phyloP scores from a whole-genome alignment of 1,284 basidiomycete genomes.

The Rhodotorula sp. region DNA sequence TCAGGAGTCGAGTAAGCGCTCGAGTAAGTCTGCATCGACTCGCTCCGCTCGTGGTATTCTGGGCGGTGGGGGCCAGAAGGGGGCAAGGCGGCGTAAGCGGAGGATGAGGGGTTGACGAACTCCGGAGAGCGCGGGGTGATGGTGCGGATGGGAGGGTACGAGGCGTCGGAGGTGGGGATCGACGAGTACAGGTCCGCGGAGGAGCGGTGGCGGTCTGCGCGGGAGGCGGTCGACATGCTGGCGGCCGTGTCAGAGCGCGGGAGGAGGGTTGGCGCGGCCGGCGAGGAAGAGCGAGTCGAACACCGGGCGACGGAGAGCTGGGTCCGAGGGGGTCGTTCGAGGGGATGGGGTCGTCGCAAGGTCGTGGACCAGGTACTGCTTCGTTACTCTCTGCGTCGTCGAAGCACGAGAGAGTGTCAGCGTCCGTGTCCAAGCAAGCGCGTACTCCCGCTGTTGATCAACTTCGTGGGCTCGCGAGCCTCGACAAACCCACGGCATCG shows the following conservation, averaged over 20 bases:
- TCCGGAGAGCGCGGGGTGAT: constrained; percentile 16
- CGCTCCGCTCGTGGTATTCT: not conserved
- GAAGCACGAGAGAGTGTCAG: no score
- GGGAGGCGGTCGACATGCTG: not conserved
- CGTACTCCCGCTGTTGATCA: no score
- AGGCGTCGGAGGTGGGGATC: constrained; percentile 21
- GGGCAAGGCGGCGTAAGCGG: not conserved
- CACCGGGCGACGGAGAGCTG: no score
- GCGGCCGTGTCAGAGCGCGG: not conserved
- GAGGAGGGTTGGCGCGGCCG: not conserved
- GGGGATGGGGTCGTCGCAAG: no score
- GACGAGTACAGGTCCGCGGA: constrained; percentile 38
- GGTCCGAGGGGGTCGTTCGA: no score
- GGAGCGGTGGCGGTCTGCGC: constrained; percentile 13
- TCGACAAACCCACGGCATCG: no score
- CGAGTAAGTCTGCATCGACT: constrained; percentile 9
- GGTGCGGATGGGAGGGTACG: constrained; percentile 31
- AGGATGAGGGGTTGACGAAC: constrained; percentile 1
- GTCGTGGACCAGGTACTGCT: no score
- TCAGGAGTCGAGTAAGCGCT: constrained; percentile 12
- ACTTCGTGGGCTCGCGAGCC: no score
- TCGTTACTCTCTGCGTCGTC: no score
- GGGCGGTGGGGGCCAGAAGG: not conserved
- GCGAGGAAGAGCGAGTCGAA: no score
- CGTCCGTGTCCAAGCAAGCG: no score